Conservation (phyloP, 2,329 filamentous ascomycete genomes). For the Penicillium digitatum region DNA sequence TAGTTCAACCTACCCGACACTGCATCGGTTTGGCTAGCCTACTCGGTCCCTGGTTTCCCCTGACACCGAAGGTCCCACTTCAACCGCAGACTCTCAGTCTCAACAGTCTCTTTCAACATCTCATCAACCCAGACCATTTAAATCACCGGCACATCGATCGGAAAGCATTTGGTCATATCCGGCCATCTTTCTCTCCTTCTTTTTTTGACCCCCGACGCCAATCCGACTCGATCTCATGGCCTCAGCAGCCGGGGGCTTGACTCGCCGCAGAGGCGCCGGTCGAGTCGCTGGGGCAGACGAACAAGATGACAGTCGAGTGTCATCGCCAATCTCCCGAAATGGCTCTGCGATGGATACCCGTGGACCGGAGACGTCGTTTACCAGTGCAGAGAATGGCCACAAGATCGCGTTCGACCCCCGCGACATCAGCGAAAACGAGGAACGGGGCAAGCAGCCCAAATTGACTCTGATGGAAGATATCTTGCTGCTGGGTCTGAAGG, state of each 20-base stretch:
- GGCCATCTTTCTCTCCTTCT: constrained; percentile 5
- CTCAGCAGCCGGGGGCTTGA: constrained; percentile 64
- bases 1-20: background rate
- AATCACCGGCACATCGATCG: constrained; percentile 21
- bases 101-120: constrained; percentile 20
- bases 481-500: constrained; percentile 88
- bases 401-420: constrained; percentile 97
- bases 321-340: constrained; percentile 60
- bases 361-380: constrained; percentile 75
- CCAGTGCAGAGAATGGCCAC: constrained; percentile 83
- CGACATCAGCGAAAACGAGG: constrained; percentile 94
- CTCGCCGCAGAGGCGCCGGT: constrained; percentile 63
- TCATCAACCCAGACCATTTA: constrained; percentile 23
- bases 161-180: constrained; percentile 5
- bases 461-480: constrained; percentile 99
- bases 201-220: constrained; percentile 13
- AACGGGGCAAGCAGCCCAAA: constrained; percentile 96
- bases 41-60: constrained; percentile 25
- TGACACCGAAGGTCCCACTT: constrained; percentile 29
- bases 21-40: constrained; percentile 11
- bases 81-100: constrained; percentile 22
- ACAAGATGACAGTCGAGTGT: constrained; percentile 62
- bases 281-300: constrained; percentile 56
- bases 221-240: constrained; percentile 49
- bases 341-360: constrained; percentile 54